Evolutionary conservation across 306 rosid genomes (phyloP), one percentile per base, ranked within the genome.

Genomic region (Pyrus communis): DNA sequence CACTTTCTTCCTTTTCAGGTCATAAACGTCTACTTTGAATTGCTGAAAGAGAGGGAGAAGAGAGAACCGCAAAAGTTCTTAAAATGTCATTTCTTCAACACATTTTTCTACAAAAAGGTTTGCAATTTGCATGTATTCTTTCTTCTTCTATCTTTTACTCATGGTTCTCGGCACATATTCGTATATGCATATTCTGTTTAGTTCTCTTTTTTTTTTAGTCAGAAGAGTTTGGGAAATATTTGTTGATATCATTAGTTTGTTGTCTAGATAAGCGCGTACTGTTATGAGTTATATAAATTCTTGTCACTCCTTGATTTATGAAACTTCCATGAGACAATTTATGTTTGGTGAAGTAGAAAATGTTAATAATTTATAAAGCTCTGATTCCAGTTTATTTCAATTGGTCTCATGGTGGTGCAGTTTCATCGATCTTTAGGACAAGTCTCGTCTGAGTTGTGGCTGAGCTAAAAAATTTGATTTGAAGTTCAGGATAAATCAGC

Each of bases 81-180:
- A 79, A 96, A 88, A 80, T 96, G 98, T 66, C 99, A 96, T 86
- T 96, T 96, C 86, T 96, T 92, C 85, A 96, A 79, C 79, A 87
- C 99, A 23, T 96, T 96, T 85, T 96, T 96, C 88, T 96, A 92
- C 87, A 92, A 89, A 73, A 96, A 86, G 98, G 99, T 92, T 71
- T 51, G 73, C 83, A 78, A 63, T 72, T 71, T 77, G 68, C 52
- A 38, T 68, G 22, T 31, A 17, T 5, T 22, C 52, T 17, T 66
- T 80, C 55, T 21, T 58, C 52, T 72, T 62, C 55, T 18, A 21
- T 21, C 46, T 65, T 25, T 35, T 62, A 54, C 45, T 45, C 69
- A 38, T 59, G 27, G 19, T 40, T 27, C 25, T 40, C 0, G 3
- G 55, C 23, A 5, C 21, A 35, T 73, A 31, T 25, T 58, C 40